phyloP scores from a whole-genome alignment of 2,329 filamentous ascomycete genomes.

The Apiospora saccharicola region DNA sequence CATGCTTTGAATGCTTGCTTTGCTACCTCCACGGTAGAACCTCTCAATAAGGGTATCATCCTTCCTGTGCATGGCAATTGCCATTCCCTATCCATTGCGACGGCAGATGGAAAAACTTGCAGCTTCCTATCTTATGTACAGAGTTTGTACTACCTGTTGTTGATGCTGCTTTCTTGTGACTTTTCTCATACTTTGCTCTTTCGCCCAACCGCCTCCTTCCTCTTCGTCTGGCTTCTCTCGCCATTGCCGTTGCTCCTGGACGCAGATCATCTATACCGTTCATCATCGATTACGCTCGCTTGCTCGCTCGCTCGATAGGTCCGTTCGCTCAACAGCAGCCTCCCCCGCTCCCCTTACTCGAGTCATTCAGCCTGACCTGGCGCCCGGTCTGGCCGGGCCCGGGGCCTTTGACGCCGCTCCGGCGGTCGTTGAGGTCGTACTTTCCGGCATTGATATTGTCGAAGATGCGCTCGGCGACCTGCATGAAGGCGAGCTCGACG shows the following conservation, averaged over 20 bases:
- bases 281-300: not conserved
- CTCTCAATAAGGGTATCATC: conserved; percentile 19
- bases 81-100: conserved; percentile 12
- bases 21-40: not conserved
- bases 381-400: conserved; percentile 53
- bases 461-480: conserved; percentile 94
- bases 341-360: conserved; percentile 48
- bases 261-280: conserved; percentile 1
- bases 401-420: conserved; percentile 87
- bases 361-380: conserved; percentile 55
- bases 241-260: not conserved
- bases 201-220: no score
- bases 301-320: not conserved
- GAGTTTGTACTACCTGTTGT: conserved; percentile 11
- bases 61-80: conserved; percentile 3
- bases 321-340: conserved; percentile 56
- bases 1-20: conserved; percentile 12
- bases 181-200: not conserved
- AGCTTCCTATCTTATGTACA: conserved; percentile 8
- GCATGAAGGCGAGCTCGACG: conserved; percentile 90
- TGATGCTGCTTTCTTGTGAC: conserved; percentile 7
- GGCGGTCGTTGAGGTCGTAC: conserved; percentile 92
- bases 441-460: conserved; percentile 94
- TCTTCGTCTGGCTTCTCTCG: not conserved
- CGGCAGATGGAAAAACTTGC: not conserved